A percentile compares a stretch with the other conserved stretches of the same genome.
phyloP scores from a whole-genome alignment of 768 basidiomycete species.

The Pilatotrama ljubarskyi region DNA sequence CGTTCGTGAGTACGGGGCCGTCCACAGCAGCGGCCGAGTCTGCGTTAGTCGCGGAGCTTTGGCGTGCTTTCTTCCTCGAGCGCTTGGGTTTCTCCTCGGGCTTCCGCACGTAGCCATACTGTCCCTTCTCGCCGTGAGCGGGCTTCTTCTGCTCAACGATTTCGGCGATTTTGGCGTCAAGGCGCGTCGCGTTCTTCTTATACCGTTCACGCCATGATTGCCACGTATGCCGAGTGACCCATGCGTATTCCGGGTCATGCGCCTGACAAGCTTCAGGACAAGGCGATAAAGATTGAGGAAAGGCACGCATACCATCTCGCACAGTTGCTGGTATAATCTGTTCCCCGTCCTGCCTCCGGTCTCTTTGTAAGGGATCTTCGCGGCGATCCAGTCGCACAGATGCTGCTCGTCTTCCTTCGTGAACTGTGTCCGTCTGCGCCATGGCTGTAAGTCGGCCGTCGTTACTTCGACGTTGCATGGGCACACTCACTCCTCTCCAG shows the following conservation, averaged over 20 bases:
- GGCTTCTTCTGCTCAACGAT: conserved; percentile 75
- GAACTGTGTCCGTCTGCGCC: conserved; percentile 70
- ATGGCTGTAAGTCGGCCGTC: too few relatives aligned
- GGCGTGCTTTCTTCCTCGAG: conserved; percentile 21
- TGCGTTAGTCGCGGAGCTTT: conserved; percentile 6
- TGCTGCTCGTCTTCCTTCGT: conserved; percentile 74
- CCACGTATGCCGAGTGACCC: conserved; percentile 86
- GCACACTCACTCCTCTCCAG: conserved; percentile 74
- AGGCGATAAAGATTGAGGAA: not conserved
- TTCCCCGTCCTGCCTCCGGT: conserved; percentile 83
- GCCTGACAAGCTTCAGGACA: conserved; percentile 39
- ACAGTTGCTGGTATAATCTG: conserved; percentile 78
- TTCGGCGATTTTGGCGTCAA: conserved; percentile 61
- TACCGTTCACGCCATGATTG: conserved; percentile 89
- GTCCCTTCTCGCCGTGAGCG: conserved; percentile 71
- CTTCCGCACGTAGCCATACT: conserved; percentile 79
- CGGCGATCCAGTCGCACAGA: conserved; percentile 77
- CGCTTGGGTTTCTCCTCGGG: conserved; percentile 65
- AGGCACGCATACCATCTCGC: conserved; percentile 55
- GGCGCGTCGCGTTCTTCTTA: conserved; percentile 74
- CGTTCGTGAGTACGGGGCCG: conserved; percentile 1
- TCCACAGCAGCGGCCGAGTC: not conserved
- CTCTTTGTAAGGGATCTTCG: conserved; percentile 81
- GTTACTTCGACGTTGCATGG: not conserved
- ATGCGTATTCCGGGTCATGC: conserved; percentile 68